These are phyloP conservation scores for Tolypocladium capitatum DNA, from an alignment of 2,329 filamentous ascomycete species.

Conservation along the genomic window DNA sequence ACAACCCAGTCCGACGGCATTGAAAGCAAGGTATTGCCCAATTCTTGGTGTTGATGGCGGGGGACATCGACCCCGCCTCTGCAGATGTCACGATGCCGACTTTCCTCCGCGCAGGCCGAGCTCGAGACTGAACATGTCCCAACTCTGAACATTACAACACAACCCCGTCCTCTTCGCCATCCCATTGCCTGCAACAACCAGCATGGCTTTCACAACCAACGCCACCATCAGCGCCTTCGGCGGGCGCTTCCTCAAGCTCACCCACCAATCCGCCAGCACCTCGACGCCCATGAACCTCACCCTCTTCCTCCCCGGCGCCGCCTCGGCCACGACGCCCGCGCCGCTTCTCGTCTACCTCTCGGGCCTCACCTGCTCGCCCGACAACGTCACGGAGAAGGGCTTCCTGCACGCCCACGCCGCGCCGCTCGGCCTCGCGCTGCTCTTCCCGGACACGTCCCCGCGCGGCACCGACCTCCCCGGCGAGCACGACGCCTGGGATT, in stretches of 20 bases:
- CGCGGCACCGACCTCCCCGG: slow-evolving; percentile 68
- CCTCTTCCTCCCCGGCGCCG: slow-evolving; percentile 73
- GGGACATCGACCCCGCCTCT: background rate
- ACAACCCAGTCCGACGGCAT: too few species aligned
- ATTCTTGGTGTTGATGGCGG: too few species aligned
- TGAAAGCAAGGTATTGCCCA: too few species aligned
- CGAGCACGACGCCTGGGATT: slow-evolving; percentile 83
- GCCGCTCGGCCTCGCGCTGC: slow-evolving; percentile 72
- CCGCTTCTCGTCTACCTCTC: slow-evolving; percentile 89
- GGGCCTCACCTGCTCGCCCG: slow-evolving; percentile 86
- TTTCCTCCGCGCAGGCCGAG: background rate
- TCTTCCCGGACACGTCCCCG: slow-evolving; percentile 92
- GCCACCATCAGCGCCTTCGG: slow-evolving; percentile 84
- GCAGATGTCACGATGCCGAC: background rate
- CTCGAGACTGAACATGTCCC: background rate
- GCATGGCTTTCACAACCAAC: slow-evolving; percentile 79
- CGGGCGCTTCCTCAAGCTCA: slow-evolving; percentile 87
- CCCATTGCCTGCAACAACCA: too few species aligned
- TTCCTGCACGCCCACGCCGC: slow-evolving; percentile 82
- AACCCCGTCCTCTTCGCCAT: background rate
- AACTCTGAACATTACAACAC: background rate
- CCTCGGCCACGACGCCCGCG: slow-evolving; percentile 39
- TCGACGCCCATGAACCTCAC: slow-evolving; percentile 86
- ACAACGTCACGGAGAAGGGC: slow-evolving; percentile 70
- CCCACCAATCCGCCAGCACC: slow-evolving; percentile 66